These are phyloP conservation scores for Priceomyces haplophilus DNA, from an alignment of 805 yeast species.

Conservation along the genomic window DNA sequence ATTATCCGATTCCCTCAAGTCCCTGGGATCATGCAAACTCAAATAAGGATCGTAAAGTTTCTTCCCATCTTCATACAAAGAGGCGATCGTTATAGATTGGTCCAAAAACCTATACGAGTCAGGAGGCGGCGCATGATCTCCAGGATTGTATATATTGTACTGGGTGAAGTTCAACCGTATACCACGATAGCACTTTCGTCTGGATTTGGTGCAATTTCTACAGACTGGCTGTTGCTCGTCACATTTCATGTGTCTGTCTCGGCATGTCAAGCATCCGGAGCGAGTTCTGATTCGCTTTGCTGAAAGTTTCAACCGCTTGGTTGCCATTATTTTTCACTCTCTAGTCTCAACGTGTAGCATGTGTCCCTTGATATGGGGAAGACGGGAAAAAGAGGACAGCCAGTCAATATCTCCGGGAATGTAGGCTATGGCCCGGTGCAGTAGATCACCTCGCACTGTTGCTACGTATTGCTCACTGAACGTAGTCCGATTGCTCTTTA, in stretches of 20 bases:
- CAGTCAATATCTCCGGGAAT: background rate
- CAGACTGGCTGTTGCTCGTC: constrained; percentile 64
- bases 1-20: constrained; percentile 31
- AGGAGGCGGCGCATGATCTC: constrained; percentile 7
- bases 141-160: constrained; percentile 37
- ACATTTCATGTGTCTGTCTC: constrained; percentile 66
- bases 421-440: too few species aligned
- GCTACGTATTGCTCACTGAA: background rate
- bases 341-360: background rate
- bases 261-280: constrained; percentile 59
- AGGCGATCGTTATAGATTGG: constrained; percentile 43
- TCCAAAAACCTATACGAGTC: constrained; percentile 23
- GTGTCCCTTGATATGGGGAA: background rate
- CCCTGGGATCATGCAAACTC: constrained; percentile 28
- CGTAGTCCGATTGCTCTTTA: too few species aligned
- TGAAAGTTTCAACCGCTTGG: constrained; percentile 20
- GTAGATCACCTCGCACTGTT: too few species aligned
- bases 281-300: constrained; percentile 37
- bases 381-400: background rate
- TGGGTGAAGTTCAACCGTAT: constrained; percentile 44
- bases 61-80: constrained; percentile 35
- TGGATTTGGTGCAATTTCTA: constrained; percentile 50
- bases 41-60: constrained; percentile 29
- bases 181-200: constrained; percentile 47
- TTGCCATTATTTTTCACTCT: constrained; percentile 19